Conservation (phyloP, 2,329 filamentous ascomycete species). For the Pestalotiopsis sp. region DNA sequence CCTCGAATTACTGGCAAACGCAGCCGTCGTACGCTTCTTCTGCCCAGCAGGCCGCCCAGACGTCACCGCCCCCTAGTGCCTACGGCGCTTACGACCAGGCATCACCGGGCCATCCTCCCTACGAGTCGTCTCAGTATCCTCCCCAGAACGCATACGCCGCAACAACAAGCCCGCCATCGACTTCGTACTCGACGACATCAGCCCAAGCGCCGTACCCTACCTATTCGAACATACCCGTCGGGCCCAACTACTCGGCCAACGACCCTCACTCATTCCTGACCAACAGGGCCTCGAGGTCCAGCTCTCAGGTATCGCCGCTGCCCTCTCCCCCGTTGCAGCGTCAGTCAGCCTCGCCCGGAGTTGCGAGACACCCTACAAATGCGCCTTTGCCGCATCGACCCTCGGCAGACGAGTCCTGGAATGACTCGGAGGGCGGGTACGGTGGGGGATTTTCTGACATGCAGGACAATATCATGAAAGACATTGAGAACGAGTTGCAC, state of each 20-base stretch:
- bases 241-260: conserved; percentile 49
- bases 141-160: conserved; percentile 35
- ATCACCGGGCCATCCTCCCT: conserved; percentile 26
- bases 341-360: conserved; percentile 44
- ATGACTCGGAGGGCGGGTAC: conserved; percentile 43
- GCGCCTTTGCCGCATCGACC: conserved; percentile 60
- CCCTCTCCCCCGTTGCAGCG: conserved; percentile 46
- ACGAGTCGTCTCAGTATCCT: conserved; percentile 28
- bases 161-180: conserved; percentile 40
- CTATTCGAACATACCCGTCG: conserved; percentile 55
- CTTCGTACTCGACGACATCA: conserved; percentile 36
- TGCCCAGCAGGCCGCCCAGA: conserved; percentile 30
- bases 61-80: conserved; percentile 30
- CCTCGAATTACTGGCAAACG: conserved; percentile 32
- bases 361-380: conserved; percentile 62
- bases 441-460: conserved; percentile 40
- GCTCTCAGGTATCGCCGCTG: conserved; percentile 51
- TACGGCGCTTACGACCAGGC: conserved; percentile 44
- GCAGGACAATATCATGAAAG: conserved; percentile 59
- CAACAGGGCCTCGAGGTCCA: conserved; percentile 48
- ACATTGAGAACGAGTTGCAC: conserved; percentile 59
- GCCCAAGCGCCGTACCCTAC: conserved; percentile 55
- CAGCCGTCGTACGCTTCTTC: conserved; percentile 28
- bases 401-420: conserved; percentile 47
- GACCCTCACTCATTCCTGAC: conserved; percentile 48